Conservation (phyloP, 2,329 filamentous ascomycete genomes). For the Paramyrothecium sp. region DNA sequence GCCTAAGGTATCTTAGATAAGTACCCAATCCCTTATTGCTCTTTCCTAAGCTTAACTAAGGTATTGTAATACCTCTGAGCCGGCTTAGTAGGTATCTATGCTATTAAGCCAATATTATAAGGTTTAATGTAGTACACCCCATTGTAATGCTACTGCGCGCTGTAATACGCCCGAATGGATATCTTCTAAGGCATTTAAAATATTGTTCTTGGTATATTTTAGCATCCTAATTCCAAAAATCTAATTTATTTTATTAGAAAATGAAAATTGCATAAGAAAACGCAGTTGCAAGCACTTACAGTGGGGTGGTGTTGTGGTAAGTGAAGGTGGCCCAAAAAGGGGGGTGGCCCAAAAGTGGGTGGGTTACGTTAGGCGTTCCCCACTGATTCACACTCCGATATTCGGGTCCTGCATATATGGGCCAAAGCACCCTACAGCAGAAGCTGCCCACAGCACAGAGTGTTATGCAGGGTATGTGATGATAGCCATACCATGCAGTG, state of each 20-base stretch:
- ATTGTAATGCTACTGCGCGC: conserved; percentile 1
- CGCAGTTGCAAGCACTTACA: background rate
- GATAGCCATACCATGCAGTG: background rate
- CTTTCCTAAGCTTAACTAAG: conserved; percentile 1
- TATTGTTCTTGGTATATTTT: too few species aligned
- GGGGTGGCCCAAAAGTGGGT: background rate
- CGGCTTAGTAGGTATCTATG: background rate
- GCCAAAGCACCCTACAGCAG: background rate
- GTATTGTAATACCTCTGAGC: background rate
- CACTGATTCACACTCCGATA: too few species aligned
- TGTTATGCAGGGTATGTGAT: background rate
- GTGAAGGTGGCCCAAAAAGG: background rate
- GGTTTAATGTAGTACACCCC: conserved; percentile 2
- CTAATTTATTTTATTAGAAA: background rate
- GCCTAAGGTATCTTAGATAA: background rate
- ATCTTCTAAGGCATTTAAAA: too few species aligned
- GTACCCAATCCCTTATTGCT: conserved; percentile 6
- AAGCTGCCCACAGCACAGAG: background rate
- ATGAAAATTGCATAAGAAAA: conserved; percentile 1
- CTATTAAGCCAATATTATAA: background rate
- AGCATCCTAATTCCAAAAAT: too few species aligned
- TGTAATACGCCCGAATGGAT: too few species aligned
- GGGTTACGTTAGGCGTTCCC: too few species aligned
- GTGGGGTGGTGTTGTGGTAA: background rate
- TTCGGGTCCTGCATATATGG: too few species aligned